Evolutionary conservation across 768 basidiomycete genomes (phyloP).

Genomic region (Galerina marginata): DNA sequence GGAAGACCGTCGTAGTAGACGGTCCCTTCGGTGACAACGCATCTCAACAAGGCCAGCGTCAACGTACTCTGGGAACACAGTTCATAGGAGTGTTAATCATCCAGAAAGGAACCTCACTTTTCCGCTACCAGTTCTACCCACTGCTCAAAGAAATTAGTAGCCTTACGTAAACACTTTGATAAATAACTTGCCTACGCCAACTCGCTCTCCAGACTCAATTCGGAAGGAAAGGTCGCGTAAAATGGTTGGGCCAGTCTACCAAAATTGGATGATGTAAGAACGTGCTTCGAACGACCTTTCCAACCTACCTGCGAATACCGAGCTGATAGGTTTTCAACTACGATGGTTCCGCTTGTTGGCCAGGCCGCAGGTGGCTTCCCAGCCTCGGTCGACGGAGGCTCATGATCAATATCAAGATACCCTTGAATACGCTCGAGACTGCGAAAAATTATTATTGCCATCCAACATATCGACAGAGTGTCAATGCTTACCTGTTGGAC

Average conservation of each 20-base stretch:
- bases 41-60: conserved; percentile 47
- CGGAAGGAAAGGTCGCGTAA: conserved; percentile 16
- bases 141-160: conserved; percentile 5
- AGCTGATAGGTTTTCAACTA: conserved; percentile 59
- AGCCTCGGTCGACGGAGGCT: conserved; percentile 43
- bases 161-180: neutral
- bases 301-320: conserved; percentile 49
- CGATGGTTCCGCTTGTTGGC: conserved; percentile 63
- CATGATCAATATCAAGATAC: conserved; percentile 64
- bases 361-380: conserved; percentile 68
- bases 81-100: neutral
- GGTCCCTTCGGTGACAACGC: conserved; percentile 56
- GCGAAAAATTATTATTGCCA: neutral
- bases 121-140: conserved; percentile 31
- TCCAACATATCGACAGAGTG: neutral
- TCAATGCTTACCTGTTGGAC: conserved; percentile 28
- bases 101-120: conserved; percentile 15
- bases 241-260: conserved; percentile 12
- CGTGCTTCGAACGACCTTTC: conserved; percentile 11
- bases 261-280: neutral
- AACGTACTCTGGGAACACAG: conserved; percentile 24
- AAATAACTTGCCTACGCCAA: conserved; percentile 15
- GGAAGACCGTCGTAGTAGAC: conserved; percentile 57
- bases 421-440: conserved; percentile 74
- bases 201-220: conserved; percentile 16